Base-by-base conservation (phyloP, 768 basidiomycete species). In the Russula sp. region DNA sequence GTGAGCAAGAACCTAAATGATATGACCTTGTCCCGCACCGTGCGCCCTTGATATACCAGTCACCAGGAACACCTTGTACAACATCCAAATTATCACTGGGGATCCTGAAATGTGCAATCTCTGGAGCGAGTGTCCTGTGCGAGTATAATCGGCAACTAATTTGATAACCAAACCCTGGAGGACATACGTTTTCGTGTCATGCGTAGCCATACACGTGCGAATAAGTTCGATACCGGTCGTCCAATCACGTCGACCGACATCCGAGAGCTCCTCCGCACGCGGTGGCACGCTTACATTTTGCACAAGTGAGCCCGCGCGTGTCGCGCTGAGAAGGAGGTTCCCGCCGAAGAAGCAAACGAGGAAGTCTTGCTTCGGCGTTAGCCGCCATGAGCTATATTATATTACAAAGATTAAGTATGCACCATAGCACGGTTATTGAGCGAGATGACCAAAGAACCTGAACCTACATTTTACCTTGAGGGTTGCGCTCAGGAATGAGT, bases 281-380 rank as follows among this genome's bases (percentile, higher is more conserved):
- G 92, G 91, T 14, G 91, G 91, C 36, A 90, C 73, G 11, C 88
- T 88, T 7, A 89, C 84, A 3, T 75, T 77, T 11, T 79, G 72
- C 3, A 74, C 75, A 20, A 80, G 64, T 0, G 87, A 81, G 11
- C 88, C 88, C 2, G 85, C 76, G 2, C 79, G 83, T 3, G 89
- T 90, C 16, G 92, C 90, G 14, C 95, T 94, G 2, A 98, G 83
- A 81, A 98, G 86, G 61, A 98, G 83, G 0, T 91, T 91, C 3
- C 94, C 95, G 22, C 88, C 93, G 38, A 98, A 78, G 84, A 97
- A 98, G 76, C 95, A 98, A 3, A 91, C 94, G 38, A 98, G 84
- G 73, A 97, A 95, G 72, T 98, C 95, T 77, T 98, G 95, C 73
- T 97, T 96, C 11, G 90, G 90, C 11, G 80, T 80, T 30, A 90